A percentile compares a stretch with the other conserved stretches of the same genome.
phyloP scores from a whole-genome alignment of 192 early-diverging fungal species.

The Linnemannia hyalina region DNA sequence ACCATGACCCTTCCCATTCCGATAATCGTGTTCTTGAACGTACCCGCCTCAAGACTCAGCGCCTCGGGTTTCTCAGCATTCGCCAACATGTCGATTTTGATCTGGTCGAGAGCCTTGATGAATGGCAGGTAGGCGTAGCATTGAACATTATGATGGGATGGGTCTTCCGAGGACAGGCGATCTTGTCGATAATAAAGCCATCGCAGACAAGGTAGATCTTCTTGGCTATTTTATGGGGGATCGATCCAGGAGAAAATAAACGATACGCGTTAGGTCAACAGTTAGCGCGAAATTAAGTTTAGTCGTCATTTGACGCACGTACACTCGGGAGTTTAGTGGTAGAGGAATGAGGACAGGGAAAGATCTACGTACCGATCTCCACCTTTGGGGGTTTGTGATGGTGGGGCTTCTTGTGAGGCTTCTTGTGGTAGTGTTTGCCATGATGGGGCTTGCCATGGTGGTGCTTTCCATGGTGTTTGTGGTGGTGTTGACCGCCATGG shows the following conservation, averaged over 20 bases:
- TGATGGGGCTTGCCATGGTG: too few species aligned
- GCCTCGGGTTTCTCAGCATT: not conserved
- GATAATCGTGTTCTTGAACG: not conserved
- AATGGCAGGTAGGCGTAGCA: not conserved
- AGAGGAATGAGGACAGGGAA: too few species aligned
- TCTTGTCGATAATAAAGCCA: slow-evolving; percentile 4
- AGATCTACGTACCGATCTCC: not conserved
- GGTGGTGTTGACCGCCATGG: not conserved
- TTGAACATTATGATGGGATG: not conserved
- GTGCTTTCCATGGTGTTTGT: too few species aligned
- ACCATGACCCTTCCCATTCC: not conserved
- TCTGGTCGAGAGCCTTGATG: not conserved
- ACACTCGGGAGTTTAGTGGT: too few species aligned
- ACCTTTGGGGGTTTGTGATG: not conserved
- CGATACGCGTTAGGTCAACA: too few species aligned
- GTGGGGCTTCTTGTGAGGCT: slow-evolving; percentile 2
- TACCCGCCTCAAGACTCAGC: not conserved
- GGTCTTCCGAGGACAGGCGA: not conserved
- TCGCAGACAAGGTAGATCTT: slow-evolving; percentile 15
- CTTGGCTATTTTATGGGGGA: not conserved
- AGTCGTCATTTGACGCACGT: too few species aligned
- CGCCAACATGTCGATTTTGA: not conserved
- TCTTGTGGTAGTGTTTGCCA: not conserved
- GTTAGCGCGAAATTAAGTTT: too few species aligned
- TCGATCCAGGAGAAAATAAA: too few species aligned